Percentiles rank a stretch among this genome's conserved stretches.
phyloP scores from a whole-genome alignment of 306 rosid genomes.

The Quercus agrifolia region DNA sequence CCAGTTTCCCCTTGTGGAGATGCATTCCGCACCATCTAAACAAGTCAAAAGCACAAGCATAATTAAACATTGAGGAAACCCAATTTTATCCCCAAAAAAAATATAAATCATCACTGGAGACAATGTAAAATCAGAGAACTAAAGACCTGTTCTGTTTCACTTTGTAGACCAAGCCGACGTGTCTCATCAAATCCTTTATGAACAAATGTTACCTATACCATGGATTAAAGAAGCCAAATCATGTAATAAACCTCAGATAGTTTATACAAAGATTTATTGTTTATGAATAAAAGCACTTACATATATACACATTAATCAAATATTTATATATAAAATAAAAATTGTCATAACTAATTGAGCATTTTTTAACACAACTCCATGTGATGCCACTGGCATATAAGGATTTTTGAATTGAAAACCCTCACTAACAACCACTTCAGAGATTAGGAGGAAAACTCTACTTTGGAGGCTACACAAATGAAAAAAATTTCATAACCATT shows the following conservation, averaged over 20 bases:
- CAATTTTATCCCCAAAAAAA: neutral
- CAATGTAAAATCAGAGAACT: constrained; percentile 9
- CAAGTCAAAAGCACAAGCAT: constrained; percentile 19
- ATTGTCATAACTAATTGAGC: neutral
- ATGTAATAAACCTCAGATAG: constrained; percentile 8
- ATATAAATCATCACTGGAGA: neutral
- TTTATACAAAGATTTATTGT: constrained; percentile 1
- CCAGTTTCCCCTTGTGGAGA: constrained; percentile 87
- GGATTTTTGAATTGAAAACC: neutral
- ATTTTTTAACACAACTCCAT: neutral
- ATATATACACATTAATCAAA: too few species aligned
- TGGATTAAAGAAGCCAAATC: constrained; percentile 9
- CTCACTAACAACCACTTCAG: neutral
- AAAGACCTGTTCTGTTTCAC: constrained; percentile 89
- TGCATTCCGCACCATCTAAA: constrained; percentile 77
- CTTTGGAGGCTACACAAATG: neutral
- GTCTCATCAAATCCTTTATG: constrained; percentile 98
- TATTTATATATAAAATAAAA: neutral
- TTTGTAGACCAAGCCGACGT: constrained; percentile 85
- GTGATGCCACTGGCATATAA: neutral
- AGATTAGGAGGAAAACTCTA: neutral
- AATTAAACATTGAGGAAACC: constrained; percentile 20
- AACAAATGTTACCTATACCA: constrained; percentile 73
- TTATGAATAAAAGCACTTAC: too few species aligned
- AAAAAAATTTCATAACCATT: neutral